These are phyloP conservation scores for Hymenoscyphus albidus DNA, from an alignment of 2,329 filamentous ascomycete species.

Conservation along the genomic window DNA sequence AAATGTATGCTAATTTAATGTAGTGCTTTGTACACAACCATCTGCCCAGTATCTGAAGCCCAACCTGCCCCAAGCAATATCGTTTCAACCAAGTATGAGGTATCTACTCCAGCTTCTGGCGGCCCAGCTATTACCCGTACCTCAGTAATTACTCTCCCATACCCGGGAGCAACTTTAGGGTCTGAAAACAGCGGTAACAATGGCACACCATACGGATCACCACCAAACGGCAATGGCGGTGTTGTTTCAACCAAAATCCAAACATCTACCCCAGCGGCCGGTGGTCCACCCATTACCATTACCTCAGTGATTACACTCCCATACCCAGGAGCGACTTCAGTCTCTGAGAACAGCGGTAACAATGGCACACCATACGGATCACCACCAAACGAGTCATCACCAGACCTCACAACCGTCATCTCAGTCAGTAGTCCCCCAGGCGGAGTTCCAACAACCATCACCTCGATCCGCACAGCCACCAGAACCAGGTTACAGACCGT, in stretches of 20 bases:
- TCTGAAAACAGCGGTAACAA: not conserved
- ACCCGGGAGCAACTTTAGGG: not conserved
- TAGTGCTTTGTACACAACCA: not conserved
- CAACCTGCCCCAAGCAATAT: not conserved
- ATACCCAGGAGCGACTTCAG: slow-evolving; percentile 1
- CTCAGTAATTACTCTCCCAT: not conserved
- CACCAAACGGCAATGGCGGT: not conserved
- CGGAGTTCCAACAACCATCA: not conserved
- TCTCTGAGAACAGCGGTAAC: not conserved
- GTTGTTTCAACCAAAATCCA: slow-evolving; percentile 1
- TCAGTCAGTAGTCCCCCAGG: not conserved
- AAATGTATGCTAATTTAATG: not conserved
- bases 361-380: not conserved
- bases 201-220: too few relatives aligned
- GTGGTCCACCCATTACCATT: not conserved
- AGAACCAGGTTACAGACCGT: not conserved
- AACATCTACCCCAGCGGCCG: not conserved
- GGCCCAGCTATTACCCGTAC: not conserved
- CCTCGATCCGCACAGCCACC: not conserved
- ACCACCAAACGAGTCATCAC: too few relatives aligned
- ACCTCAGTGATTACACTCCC: not conserved
- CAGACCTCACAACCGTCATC: not conserved
- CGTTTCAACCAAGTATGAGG: not conserved
- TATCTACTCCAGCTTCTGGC: not conserved
- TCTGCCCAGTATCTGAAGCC: not conserved